A percentile compares a stretch with the other conserved stretches of the same genome.
phyloP scores from a whole-genome alignment of 2,329 filamentous ascomycete species.

The Sporothrix variecibatus region DNA sequence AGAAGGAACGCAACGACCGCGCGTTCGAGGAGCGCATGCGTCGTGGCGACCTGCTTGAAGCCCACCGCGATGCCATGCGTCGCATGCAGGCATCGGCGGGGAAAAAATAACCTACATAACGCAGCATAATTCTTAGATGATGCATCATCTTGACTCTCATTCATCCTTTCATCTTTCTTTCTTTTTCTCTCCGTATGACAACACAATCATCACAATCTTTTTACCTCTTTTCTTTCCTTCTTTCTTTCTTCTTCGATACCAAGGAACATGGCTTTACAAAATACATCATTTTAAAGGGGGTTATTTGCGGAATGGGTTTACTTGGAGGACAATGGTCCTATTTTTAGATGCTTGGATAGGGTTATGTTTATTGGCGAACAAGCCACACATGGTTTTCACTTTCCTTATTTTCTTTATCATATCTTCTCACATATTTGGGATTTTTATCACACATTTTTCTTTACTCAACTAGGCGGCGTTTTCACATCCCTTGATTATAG shows the following conservation, averaged over 20 bases:
- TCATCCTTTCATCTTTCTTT: background rate
- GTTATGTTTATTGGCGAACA: background rate
- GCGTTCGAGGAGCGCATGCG: slow-evolving; percentile 76
- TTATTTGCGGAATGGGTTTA: background rate
- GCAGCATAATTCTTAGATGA: background rate
- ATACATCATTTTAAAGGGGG: background rate
- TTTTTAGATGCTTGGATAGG: background rate
- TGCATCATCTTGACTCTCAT: slow-evolving; percentile 5
- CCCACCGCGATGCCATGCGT: slow-evolving; percentile 77
- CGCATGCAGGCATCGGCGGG: slow-evolving; percentile 63
- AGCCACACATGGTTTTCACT: background rate
- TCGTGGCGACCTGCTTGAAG: slow-evolving; percentile 70
- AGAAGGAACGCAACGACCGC: slow-evolving; percentile 60
- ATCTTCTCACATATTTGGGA: background rate
- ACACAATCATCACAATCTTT: background rate
- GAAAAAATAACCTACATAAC: background rate
- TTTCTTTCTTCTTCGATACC: background rate
- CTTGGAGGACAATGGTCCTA: background rate
- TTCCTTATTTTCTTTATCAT: background rate
- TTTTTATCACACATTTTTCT: background rate
- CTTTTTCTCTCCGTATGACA: background rate
- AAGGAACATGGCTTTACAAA: slow-evolving; percentile 1
- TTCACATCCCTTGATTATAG: background rate
- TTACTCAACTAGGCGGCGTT: background rate
- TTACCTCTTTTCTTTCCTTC: background rate